Percentiles rank a stretch among this genome's conserved stretches.
These are phyloP conservation scores for Mortierella sp. DNA, from an alignment of 371 early-diverging fungal genomes.

Conservation along the genomic window DNA sequence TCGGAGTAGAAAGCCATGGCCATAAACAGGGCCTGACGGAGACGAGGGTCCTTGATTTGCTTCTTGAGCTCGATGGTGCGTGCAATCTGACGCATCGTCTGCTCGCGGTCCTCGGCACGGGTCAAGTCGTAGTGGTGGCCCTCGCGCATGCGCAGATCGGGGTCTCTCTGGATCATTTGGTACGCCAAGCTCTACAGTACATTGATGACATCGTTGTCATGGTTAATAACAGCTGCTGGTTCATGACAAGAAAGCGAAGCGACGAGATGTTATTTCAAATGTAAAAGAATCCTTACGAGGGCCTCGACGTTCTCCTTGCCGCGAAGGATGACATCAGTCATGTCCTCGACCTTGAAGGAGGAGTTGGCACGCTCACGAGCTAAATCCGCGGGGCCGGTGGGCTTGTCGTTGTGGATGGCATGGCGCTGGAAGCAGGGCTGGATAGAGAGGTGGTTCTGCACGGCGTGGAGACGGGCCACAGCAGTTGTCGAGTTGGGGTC, in stretches of 20 bases:
- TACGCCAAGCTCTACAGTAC: conserved; percentile 57
- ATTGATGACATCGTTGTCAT: too few relatives aligned
- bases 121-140: conserved; percentile 73
- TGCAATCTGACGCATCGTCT: conserved; percentile 74
- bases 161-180: conserved; percentile 69
- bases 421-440: conserved; percentile 52
- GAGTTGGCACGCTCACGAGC: conserved; percentile 69
- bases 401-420: conserved; percentile 53
- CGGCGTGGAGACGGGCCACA: conserved; percentile 39
- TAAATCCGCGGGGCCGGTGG: conserved; percentile 64
- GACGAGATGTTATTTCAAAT: neutral
- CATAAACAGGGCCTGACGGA: conserved; percentile 41
- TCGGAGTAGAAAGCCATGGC: conserved; percentile 68
- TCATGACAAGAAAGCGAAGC: neutral
- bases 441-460: conserved; percentile 57
- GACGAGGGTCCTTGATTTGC: conserved; percentile 53
- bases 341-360: conserved; percentile 66
- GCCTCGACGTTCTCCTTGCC: conserved; percentile 63
- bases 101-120: conserved; percentile 70
- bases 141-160: conserved; percentile 66
- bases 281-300: conserved; percentile 46
- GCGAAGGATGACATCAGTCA: conserved; percentile 64
- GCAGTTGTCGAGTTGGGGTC: conserved; percentile 33
- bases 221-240: neutral
- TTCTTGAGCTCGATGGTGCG: conserved; percentile 59